Evolutionary conservation across 352 stramenopile species (phyloP).

Genomic region (Pythium vanterpoolii): DNA sequence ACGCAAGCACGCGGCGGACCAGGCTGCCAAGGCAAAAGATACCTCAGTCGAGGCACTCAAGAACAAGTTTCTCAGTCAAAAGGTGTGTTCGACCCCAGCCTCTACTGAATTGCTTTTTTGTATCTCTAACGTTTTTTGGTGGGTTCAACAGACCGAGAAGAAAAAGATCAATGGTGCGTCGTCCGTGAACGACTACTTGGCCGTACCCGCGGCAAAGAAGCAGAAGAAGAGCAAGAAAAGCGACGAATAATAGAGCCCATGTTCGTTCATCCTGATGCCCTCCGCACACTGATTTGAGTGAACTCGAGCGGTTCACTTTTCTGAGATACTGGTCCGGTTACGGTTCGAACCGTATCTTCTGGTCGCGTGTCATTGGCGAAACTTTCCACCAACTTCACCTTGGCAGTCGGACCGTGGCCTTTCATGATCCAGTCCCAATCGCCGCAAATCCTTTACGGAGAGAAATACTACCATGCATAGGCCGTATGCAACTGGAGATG

Average conservation of each 20-base stretch:
- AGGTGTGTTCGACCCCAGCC: constrained; percentile 28
- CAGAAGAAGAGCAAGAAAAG: constrained; percentile 41
- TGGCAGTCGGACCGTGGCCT: constrained; percentile 15
- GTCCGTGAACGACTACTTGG: constrained; percentile 61
- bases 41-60: constrained; percentile 71
- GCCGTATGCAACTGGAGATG: not conserved
- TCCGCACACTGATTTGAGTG: not conserved
- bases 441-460: too few species aligned
- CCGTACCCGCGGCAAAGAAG: constrained; percentile 53
- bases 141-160: constrained; percentile 29
- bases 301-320: constrained; percentile 1
- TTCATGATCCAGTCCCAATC: constrained; percentile 24
- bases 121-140: not conserved
- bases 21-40: constrained; percentile 45
- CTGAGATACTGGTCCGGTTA: constrained; percentile 7
- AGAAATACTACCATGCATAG: not conserved
- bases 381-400: constrained; percentile 19
- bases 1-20: constrained; percentile 50
- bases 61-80: constrained; percentile 78
- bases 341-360: constrained; percentile 20
- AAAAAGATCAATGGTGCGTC: constrained; percentile 27
- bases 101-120: not conserved
- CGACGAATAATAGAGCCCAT: constrained; percentile 14
- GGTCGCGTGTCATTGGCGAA: constrained; percentile 24
- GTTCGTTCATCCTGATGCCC: not conserved